Conservation (phyloP, 257 asterid species). For the Nicotiana obtusifolia region DNA sequence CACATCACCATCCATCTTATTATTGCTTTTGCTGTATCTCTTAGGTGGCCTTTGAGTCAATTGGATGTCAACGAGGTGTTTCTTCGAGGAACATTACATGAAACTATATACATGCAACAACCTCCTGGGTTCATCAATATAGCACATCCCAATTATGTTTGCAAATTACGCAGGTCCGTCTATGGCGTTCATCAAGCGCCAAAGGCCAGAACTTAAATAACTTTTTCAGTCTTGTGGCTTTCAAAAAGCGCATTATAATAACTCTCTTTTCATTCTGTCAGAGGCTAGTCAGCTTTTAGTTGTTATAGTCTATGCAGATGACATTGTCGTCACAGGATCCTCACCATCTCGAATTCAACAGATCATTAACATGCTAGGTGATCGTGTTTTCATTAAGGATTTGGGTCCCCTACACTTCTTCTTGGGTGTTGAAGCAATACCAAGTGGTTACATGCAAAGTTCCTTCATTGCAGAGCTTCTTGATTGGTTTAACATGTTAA, state of each 20-base stretch:
- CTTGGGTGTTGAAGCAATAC: no score
- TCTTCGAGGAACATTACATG: background rate
- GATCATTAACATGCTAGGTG: no score
- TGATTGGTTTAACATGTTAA: no score
- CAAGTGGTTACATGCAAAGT: no score
- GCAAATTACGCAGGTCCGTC: background rate
- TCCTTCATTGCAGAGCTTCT: no score
- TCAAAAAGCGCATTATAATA: background rate
- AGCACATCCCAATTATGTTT: background rate
- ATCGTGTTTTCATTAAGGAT: no score
- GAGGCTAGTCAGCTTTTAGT: background rate
- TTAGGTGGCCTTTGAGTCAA: background rate
- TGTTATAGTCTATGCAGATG: no score
- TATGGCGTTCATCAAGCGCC: conserved; percentile 3
- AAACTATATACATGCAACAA: background rate
- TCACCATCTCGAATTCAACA: background rate
- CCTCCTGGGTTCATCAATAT: background rate
- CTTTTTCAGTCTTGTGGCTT: background rate
- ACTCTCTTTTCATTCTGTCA: background rate
- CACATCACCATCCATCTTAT: background rate
- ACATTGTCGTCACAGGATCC: background rate
- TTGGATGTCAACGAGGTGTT: background rate
- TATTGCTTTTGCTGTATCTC: background rate
- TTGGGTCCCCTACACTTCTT: no score
- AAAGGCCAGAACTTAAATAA: background rate